Percentiles rank a stretch among this genome's conserved stretches.
phyloP scores from a whole-genome alignment of 495 filamentous ascomycete genomes.

The Trichoderma orchidacearum region DNA sequence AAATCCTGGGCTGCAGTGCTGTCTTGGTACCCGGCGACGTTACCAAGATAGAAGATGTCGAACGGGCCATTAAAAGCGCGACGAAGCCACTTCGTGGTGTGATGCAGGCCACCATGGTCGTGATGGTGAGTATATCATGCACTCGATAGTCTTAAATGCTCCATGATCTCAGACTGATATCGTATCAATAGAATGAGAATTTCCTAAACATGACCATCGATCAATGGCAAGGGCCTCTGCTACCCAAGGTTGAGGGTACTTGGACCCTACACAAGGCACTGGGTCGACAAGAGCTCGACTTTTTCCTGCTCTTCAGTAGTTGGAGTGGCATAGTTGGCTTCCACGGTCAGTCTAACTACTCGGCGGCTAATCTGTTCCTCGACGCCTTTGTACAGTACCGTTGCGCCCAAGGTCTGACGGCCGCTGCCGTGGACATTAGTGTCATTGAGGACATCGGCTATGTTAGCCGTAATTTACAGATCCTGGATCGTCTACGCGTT shows the following conservation, averaged over 20 bases:
- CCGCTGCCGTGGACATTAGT: slow-evolving; percentile 22
- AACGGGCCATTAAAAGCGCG: slow-evolving; percentile 14
- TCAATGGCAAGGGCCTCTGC: slow-evolving; percentile 25
- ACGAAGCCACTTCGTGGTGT: slow-evolving; percentile 23
- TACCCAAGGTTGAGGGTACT: slow-evolving; percentile 37
- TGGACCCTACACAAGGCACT: slow-evolving; percentile 35
- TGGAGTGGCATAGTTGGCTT: slow-evolving; percentile 27
- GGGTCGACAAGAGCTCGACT: slow-evolving; percentile 20
- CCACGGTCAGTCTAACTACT: slow-evolving; percentile 33
- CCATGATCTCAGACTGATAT: too few species aligned
- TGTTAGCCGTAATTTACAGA: neutral
- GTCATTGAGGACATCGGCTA: slow-evolving; percentile 21
- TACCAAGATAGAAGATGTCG: slow-evolving; percentile 14
- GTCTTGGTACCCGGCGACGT: slow-evolving; percentile 24
- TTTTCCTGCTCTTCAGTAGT: slow-evolving; percentile 42
- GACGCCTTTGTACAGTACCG: slow-evolving; percentile 16
- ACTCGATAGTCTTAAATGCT: too few species aligned
- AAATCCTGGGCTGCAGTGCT: slow-evolving; percentile 16
- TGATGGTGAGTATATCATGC: slow-evolving; percentile 14
- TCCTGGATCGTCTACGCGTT: neutral
- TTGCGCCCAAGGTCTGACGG: slow-evolving; percentile 12
- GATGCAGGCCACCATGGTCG: slow-evolving; percentile 37
- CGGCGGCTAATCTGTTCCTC: slow-evolving; percentile 36
- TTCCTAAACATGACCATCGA: slow-evolving; percentile 35
- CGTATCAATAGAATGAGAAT: too few species aligned